Percentiles rank a stretch among this genome's conserved stretches.
Evolutionary conservation across 1,139 yeast genomes (phyloP).

Genomic region (Spathaspora sp.): DNA sequence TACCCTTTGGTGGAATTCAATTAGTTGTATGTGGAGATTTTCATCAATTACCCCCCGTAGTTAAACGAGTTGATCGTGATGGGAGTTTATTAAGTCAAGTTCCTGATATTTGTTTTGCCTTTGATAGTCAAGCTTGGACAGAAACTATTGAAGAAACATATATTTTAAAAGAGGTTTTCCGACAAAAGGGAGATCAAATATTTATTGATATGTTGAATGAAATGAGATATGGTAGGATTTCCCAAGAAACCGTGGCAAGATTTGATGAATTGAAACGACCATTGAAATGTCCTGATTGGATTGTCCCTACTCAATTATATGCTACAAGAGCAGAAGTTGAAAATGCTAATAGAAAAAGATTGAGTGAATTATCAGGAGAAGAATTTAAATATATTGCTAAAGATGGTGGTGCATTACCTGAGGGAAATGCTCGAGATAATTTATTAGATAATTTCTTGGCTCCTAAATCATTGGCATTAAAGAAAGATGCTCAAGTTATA

Average conservation of each 20-base stretch:
- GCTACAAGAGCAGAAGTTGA: constrained; percentile 88
- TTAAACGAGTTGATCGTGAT: constrained; percentile 23
- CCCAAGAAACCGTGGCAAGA: constrained; percentile 50
- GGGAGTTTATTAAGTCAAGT: constrained; percentile 20
- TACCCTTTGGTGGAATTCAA: constrained; percentile 90
- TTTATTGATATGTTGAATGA: constrained; percentile 87
- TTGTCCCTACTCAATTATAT: constrained; percentile 83
- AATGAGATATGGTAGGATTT: constrained; percentile 73
- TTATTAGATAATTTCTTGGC: constrained; percentile 71
- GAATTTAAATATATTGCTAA: constrained; percentile 50
- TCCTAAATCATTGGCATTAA: constrained; percentile 59
- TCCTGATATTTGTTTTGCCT: constrained; percentile 55
- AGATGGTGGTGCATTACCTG: constrained; percentile 62
- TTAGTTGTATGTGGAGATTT: constrained; percentile 85
- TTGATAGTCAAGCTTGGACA: constrained; percentile 77
- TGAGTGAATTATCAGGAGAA: constrained; percentile 51
- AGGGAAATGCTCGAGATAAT: constrained; percentile 37
- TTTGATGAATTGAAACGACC: constrained; percentile 60
- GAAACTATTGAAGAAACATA: constrained; percentile 63
- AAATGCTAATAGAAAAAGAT: constrained; percentile 60
- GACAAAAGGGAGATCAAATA: constrained; percentile 80
- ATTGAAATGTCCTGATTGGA: constrained; percentile 59
- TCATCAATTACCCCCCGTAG: constrained; percentile 87
- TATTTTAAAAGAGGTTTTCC: constrained; percentile 75
- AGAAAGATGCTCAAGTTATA: constrained; percentile 93